Conservation (phyloP, 2,329 filamentous ascomycete genomes). For the Shiraia bambusicola region DNA sequence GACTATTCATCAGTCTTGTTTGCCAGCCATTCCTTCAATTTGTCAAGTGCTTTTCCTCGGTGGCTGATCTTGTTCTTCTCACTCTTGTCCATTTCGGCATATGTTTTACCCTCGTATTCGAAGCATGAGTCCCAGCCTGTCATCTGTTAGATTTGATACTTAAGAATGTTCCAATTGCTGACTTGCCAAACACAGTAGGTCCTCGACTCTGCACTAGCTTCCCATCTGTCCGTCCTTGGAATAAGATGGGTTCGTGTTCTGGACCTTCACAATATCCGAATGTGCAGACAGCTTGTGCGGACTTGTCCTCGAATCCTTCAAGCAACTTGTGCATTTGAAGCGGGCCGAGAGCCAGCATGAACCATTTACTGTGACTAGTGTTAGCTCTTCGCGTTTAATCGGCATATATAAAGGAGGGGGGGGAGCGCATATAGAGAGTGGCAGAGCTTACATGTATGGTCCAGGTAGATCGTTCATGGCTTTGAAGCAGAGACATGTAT, state of each 20-base stretch:
- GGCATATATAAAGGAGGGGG: neutral
- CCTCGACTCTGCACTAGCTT: slow-evolving; percentile 85
- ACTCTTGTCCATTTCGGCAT: slow-evolving; percentile 90
- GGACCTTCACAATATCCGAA: slow-evolving; percentile 90
- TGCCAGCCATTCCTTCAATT: slow-evolving; percentile 80
- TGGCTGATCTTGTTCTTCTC: slow-evolving; percentile 94
- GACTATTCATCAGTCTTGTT: slow-evolving; percentile 37
- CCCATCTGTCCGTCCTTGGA: slow-evolving; percentile 85
- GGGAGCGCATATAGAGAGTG: neutral
- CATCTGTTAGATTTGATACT: slow-evolving; percentile 6
- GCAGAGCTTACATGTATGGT: slow-evolving; percentile 80
- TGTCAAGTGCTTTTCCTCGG: slow-evolving; percentile 80
- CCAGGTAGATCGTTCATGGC: slow-evolving; percentile 89
- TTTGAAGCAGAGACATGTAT: slow-evolving; percentile 91
- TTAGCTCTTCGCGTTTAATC: neutral
- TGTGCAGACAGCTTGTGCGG: slow-evolving; percentile 89
- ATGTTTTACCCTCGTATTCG: slow-evolving; percentile 83
- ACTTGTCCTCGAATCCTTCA: slow-evolving; percentile 84
- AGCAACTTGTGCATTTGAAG: slow-evolving; percentile 87
- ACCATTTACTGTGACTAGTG: slow-evolving; percentile 75
- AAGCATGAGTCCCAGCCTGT: slow-evolving; percentile 95
- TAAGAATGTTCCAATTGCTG: neutral
- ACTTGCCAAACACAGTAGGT: slow-evolving; percentile 76
- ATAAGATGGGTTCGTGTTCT: slow-evolving; percentile 78
- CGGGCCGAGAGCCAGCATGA: slow-evolving; percentile 79